phyloP scores from a whole-genome alignment of 2,329 filamentous ascomycete species.

The Hymenoscyphus occultus region DNA sequence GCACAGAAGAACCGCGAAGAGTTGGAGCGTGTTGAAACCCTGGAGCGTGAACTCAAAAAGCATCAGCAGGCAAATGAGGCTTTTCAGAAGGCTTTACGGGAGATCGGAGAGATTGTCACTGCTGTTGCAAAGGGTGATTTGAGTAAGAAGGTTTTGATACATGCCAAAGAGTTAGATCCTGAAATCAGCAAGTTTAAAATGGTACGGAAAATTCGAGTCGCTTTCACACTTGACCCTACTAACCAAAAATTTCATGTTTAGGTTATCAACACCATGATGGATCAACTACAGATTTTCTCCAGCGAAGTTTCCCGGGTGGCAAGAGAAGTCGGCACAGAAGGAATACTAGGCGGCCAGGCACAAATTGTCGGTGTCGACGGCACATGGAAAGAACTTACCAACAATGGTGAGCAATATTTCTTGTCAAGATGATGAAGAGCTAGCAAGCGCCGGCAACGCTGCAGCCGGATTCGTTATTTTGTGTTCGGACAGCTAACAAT shows the following conservation, averaged over 20 bases:
- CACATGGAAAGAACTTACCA: conserved; percentile 95
- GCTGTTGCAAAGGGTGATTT: conserved; percentile 93
- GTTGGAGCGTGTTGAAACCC: conserved; percentile 78
- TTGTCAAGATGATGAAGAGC: neutral
- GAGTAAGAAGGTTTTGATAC: conserved; percentile 95
- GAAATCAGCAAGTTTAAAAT: conserved; percentile 98
- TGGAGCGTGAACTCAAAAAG: conserved; percentile 93
- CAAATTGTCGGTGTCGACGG: conserved; percentile 92
- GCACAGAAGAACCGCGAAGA: conserved; percentile 85
- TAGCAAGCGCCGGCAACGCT: neutral
- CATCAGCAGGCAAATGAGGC: conserved; percentile 98
- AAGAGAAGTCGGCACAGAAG: conserved; percentile 93
- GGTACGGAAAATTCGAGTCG: conserved; percentile 46
- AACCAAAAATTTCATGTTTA: conserved; percentile 18
- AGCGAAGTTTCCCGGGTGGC: conserved; percentile 94
- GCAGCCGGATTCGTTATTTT: neutral
- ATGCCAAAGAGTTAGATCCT: conserved; percentile 94
- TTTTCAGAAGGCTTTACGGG: conserved; percentile 93
- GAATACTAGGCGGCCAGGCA: conserved; percentile 88
- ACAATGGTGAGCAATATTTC: conserved; percentile 58
- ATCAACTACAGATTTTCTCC: conserved; percentile 93
- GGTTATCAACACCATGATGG: conserved; percentile 95
- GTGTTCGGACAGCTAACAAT: conserved; percentile 15
- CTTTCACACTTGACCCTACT: neutral
- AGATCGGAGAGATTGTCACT: conserved; percentile 96